Evolutionary conservation across 2,329 filamentous ascomycete genomes (phyloP), one percentile per base, ranked within the genome.

Genomic region (Fonsecaea monophora): DNA sequence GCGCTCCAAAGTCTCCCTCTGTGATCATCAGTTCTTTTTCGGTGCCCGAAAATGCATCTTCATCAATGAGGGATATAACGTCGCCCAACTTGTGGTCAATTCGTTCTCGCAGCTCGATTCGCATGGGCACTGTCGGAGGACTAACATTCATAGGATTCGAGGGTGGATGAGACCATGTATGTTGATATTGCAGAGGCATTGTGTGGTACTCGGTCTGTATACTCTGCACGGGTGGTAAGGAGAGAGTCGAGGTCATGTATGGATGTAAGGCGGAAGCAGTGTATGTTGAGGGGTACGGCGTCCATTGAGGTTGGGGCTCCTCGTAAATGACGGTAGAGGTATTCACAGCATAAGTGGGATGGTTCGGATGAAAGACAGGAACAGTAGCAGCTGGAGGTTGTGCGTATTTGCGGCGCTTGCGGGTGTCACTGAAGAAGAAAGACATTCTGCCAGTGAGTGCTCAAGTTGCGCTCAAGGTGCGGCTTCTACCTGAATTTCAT

Each of bases 31-130:
- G 64, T 15, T 80, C 78, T 61, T 67, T 71, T 54, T 79, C 82
- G 62, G 80, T 77, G 13, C 83, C 83, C 66, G 77, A 80, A 62
- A 85, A 85, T 9, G 76, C 80, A 32, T 91, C 89, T 21, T 84
- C 82, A 75, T 94, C 91, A 63, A 94, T 92, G 34, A 85, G 82
- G 0, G 90, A 92, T 75, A 94, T 87, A 64, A 92, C 83, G 53
- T 86, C 80, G 75, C 92, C 85, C 67, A 94, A 84, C 60, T 87
- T 87, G 3, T 82, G 81, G 13, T 83, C 85, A 55, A 92, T 85
- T 62, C 87, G 79, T 72, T 91, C 86, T 72, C 63, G 65, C 58
- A 70, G 50, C 25, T 53, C 58, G 15, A 60, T 38, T 35, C 32
- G 37, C n/a, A n/a, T 10, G 32, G 54, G n/a, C 3, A 60, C 15